These are phyloP conservation scores for Irpex lacteus DNA, from an alignment of 1,284 basidiomycete genomes.

Conservation along the genomic window DNA sequence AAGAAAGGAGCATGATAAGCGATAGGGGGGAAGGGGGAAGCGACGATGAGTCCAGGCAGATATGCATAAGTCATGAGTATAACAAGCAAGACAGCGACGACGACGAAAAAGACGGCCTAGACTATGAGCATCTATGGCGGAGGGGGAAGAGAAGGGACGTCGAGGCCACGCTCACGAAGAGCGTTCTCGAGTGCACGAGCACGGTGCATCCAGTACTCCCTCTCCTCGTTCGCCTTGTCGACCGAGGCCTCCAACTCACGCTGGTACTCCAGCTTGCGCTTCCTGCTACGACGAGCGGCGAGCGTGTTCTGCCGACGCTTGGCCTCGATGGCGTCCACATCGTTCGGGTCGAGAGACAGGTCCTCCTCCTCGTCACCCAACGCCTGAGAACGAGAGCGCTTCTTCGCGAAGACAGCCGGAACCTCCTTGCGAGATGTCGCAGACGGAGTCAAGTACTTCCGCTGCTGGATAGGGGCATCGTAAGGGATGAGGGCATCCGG, in stretches of 20 bases:
- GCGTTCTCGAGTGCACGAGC: conserved; percentile 46
- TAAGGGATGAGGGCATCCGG: conserved; percentile 40
- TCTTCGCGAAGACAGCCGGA: conserved; percentile 47
- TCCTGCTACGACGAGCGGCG: conserved; percentile 71
- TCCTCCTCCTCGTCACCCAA: conserved; percentile 53
- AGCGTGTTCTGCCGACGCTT: conserved; percentile 82
- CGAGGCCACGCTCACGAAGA: conserved; percentile 43
- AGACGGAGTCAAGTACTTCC: conserved; percentile 45
- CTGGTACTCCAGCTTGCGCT: conserved; percentile 75
- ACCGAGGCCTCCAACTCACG: conserved; percentile 55
- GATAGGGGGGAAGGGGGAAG: conserved; percentile 3
- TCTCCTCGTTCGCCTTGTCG: conserved; percentile 45
- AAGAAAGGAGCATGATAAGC: conserved; percentile 10
- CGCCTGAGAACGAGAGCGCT: conserved; percentile 50
- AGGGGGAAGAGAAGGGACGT: conserved; percentile 37
- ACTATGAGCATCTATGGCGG: conserved; percentile 19
- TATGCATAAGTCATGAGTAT: conserved; percentile 24
- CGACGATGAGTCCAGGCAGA: conserved; percentile 14
- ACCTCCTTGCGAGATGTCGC: conserved; percentile 49
- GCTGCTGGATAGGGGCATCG: conserved; percentile 45
- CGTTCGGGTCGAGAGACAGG: conserved; percentile 36
- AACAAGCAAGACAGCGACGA: conserved; percentile 14
- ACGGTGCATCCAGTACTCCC: conserved; percentile 51
- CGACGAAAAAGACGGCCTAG: conserved; percentile 13
- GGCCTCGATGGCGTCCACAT: conserved; percentile 65